Base-by-base conservation (phyloP, 2,329 filamentous ascomycete species). In the Gremmenia infestans region DNA sequence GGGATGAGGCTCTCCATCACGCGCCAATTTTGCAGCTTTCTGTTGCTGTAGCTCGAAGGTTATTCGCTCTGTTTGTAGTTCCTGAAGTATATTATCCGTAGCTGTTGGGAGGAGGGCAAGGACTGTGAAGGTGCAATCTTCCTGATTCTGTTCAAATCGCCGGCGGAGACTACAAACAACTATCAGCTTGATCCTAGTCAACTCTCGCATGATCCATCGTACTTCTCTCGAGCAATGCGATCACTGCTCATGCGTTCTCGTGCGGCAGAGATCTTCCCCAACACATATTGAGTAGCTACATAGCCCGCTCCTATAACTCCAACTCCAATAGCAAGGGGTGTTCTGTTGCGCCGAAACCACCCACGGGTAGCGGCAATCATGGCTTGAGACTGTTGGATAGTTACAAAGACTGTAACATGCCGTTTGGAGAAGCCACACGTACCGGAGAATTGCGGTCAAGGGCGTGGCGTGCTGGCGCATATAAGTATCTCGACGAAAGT, bases 81-180 rank as follows among this genome's bases (percentile, higher is more conserved):
- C 86, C 64, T 90, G 86, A 67, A 97, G 78, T 66, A 99, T 88
- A 70, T 95, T 93, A 63, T 94, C 85, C 23, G 92, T 92, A 6
- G 91, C 89, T 36, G 93, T 96, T 4, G 94, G 94, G 9, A 99
- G 81, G 54, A 99, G 84, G 32, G 93, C 94, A n/a, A 97, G 85
- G 46, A 97, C 91, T 39, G 94, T 99, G 71, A 95, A 97, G 48
- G 93, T 97, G 75, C 94, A 99, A 74, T 99, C 94, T 71, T 96
- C 93, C 72, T 99, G 94, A 73, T 99, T 99, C 74, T 99, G 94
- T 72, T 97, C 91, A 75, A 99, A 99, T 69, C 94, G 89, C 57
- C 94, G 88, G 51, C 92, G 91, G 59, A 99, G 82, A 73, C 93
- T 97, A 67, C 28, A 36, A 23, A 32, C 43, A 39, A 46, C 48